Conservation (phyloP, 1,284 basidiomycete genomes). For the Tremellales sp. region DNA sequence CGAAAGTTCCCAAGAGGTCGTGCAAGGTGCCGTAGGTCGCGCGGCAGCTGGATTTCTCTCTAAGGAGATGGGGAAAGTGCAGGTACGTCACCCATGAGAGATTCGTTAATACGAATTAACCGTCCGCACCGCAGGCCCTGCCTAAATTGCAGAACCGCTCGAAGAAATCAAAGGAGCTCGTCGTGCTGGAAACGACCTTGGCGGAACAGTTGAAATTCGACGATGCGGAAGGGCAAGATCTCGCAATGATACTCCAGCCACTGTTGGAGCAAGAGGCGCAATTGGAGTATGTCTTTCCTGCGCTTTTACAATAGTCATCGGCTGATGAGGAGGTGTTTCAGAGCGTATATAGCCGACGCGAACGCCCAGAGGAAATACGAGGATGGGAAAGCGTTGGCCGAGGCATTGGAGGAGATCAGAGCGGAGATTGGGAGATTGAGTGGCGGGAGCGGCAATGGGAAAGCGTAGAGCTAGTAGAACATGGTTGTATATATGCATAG, state of each 20-base stretch:
- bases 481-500: too few species aligned
- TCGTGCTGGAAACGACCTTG: slow-evolving; percentile 30
- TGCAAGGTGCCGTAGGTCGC: slow-evolving; percentile 75
- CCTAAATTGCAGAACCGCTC: slow-evolving; percentile 55
- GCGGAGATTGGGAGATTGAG: slow-evolving; percentile 68
- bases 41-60: slow-evolving; percentile 78
- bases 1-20: slow-evolving; percentile 71
- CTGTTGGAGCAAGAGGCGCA: slow-evolving; percentile 85
- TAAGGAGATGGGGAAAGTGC: slow-evolving; percentile 56
- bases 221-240: slow-evolving; percentile 46
- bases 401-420: slow-evolving; percentile 71
- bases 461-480: too few species aligned
- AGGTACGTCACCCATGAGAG: slow-evolving; percentile 12
- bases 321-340: slow-evolving; percentile 7
- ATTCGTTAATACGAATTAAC: slow-evolving; percentile 1
- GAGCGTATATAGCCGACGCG: slow-evolving; percentile 60
- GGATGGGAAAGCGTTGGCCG: slow-evolving; percentile 71
- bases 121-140: slow-evolving; percentile 54
- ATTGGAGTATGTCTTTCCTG: slow-evolving; percentile 55
- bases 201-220: slow-evolving; percentile 25
- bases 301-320: not conserved
- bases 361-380: slow-evolving; percentile 82
- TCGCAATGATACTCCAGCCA: slow-evolving; percentile 69
- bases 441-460: too few species aligned
- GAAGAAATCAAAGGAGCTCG: slow-evolving; percentile 24